Base-by-base conservation (phyloP, 2,329 filamentous ascomycete species). In the Pyricularia sp. region DNA sequence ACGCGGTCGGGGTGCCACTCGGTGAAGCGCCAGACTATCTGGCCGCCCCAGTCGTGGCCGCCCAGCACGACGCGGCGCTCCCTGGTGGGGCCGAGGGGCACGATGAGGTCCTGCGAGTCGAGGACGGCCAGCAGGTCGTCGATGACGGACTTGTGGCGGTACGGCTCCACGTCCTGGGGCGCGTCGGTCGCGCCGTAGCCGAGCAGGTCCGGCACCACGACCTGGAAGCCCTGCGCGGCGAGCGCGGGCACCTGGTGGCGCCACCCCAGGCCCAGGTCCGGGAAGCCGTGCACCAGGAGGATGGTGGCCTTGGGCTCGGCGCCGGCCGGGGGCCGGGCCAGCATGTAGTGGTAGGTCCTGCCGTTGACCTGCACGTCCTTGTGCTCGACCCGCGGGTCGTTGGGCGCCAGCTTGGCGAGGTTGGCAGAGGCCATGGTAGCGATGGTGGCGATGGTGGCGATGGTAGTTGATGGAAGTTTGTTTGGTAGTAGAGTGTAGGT, bases 21-120 rank as follows among this genome's bases (percentile, higher is more conserved):
- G 17, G 90, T 88, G 69, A 91, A 80, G 68, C 93, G 88, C 84
- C 92, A 96, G 68, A 90, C 69, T 31, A 94, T 82, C 2, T 85
- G 83, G 73, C 92, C 93, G 77, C 94, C 94, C 92, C 94, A 97
- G 79, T 97, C 94, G 79, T 97, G 94, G 9, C 93, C 94, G 64
- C 93, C 92, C 17, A 97, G 84, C 69, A 97, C 89, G 74, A 97
- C 90, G 69, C 80, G 80, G 7, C n/a, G 28, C 69, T 71, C 68
- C 30, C 66, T n/a, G 64, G 69, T 12, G 23, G 58, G 58, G 58
- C 25, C 58, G 23, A 26, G 58, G 4, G n/a, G 58, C 17, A 61
- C 58, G 58, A 61, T 26, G 58, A 61, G 25, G 70, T 58, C 42
- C 11, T 65, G 79, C 72, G 89, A 84, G 69, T 80, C 81, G 6